Conservation (phyloP, 2,329 filamentous ascomycete genomes). For the Teratosphaeria pseudoeucalypti region DNA sequence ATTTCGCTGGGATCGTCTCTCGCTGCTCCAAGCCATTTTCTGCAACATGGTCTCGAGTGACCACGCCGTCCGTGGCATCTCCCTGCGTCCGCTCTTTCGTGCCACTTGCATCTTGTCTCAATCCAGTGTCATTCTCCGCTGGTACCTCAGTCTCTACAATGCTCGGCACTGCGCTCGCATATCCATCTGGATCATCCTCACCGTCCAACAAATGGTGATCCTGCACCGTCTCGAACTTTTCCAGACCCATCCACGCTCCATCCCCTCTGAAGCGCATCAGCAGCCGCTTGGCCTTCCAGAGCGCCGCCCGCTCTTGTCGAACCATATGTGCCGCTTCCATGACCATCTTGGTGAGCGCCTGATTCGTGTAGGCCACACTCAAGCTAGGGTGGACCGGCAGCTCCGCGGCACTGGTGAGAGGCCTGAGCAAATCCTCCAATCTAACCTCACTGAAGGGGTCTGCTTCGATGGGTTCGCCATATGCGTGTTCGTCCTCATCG, state of each 20-base stretch:
- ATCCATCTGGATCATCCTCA: constrained; percentile 2
- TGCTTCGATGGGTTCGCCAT: constrained; percentile 51
- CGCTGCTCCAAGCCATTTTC: background rate
- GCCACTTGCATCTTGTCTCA: background rate
- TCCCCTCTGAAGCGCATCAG: constrained; percentile 67
- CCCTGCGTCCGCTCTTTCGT: background rate
- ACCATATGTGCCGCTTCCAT: constrained; percentile 59
- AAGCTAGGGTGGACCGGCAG: constrained; percentile 64
- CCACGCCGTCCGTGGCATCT: constrained; percentile 20
- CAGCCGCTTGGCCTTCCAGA: constrained; percentile 66
- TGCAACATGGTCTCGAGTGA: constrained; percentile 7
- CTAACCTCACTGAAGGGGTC: constrained; percentile 58
- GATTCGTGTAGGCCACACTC: constrained; percentile 63
- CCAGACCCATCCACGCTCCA: constrained; percentile 53
- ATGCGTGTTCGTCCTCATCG: constrained; percentile 57
- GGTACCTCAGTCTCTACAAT: constrained; percentile 6
- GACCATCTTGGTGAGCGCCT: constrained; percentile 60
- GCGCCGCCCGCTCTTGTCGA: constrained; percentile 61
- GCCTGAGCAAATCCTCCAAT: constrained; percentile 49
- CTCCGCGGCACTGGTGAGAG: constrained; percentile 64
- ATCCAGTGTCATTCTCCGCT: constrained; percentile 1
- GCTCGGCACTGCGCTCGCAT: constrained; percentile 13
- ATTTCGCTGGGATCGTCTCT: background rate
- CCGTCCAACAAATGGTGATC: constrained; percentile 30
- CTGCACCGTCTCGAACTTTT: constrained; percentile 39